Percentiles rank a stretch among this genome's conserved stretches.
These are phyloP conservation scores for Xylaria polymorpha DNA, from an alignment of 2,329 filamentous ascomycete genomes.

Conservation along the genomic window DNA sequence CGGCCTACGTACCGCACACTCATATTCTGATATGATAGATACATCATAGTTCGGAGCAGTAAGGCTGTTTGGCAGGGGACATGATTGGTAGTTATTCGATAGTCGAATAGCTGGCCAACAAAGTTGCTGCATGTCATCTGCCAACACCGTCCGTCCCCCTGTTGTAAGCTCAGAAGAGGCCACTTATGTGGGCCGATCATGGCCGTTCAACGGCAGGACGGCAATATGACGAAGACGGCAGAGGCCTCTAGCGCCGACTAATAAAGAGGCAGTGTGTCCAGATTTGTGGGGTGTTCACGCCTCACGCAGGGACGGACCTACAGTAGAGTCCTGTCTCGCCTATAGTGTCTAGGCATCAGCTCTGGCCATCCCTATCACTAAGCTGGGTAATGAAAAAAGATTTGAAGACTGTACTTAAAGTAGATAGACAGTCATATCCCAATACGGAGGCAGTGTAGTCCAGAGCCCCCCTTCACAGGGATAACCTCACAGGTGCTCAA, in stretches of 20 bases:
- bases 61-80: constrained; percentile 13
- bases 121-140: constrained; percentile 18
- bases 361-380: not conserved
- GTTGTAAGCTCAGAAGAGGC: not conserved
- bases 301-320: not conserved
- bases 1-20: not conserved
- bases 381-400: not conserved
- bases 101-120: not conserved
- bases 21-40: constrained; percentile 6
- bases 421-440: not conserved
- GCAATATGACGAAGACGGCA: constrained; percentile 27
- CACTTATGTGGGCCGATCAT: not conserved
- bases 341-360: not conserved
- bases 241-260: not conserved
- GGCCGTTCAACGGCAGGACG: not conserved
- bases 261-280: not conserved
- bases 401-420: not conserved
- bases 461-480: not conserved
- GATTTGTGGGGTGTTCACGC: not conserved
- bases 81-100: not conserved
- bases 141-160: not conserved
- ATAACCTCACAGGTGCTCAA: not conserved
- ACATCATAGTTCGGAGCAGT: not conserved
- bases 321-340: not conserved
- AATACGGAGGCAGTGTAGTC: not conserved